Base-by-base conservation (phyloP, 108 stramenopile species). In the Discostella stelligeroides region DNA sequence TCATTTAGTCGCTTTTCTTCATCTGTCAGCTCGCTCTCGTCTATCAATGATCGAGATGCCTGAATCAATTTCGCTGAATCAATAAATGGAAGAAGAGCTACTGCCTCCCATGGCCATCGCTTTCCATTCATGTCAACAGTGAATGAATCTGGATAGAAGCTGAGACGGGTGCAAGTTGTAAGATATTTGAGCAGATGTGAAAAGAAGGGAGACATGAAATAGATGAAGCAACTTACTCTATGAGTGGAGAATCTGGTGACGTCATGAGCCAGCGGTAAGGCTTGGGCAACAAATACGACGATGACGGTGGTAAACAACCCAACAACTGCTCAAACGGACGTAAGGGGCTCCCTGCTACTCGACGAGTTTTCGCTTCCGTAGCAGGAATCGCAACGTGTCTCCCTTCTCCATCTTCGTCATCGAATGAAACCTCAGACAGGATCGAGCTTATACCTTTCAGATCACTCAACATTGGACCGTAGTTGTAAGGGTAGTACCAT, bases 401-500 rank as follows among this genome's bases (percentile, higher is more conserved):
- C 49, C 74, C 65, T 14, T 62, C 39, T 57, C 75, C 73, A 21
- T 80, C 74, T 13, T 68, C 81, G 14, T 84, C 86, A 66, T 90
- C 91, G 28, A 81, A 81, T 15, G 71, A 64, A 10, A 95, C 68
- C 10, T 91, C 91, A 14, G 82, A 57, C 47, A 93, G 76, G 17
- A 86, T 67, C 8, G 84, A 63, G 28, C 92, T 85, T 13, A 95
- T 55, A 55, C 85, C 68, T 20, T 89, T 88, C 54, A 99, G 83
- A 84, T 99, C 98, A 61, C 94, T 95, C 75, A 98, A 67, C 96
- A 98, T 83, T 68, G 98, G 81, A 51, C 97, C 97, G 64, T 99
- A 98, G 30, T 96, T 90, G 78, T 97, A 97, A 0, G 99, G 99
- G 83, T 95, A 99, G 81, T 86, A 99, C 98, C 98, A 99, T 42